phyloP scores from a whole-genome alignment of 2,329 filamentous ascomycete species.

The Metarhizium humberi region DNA sequence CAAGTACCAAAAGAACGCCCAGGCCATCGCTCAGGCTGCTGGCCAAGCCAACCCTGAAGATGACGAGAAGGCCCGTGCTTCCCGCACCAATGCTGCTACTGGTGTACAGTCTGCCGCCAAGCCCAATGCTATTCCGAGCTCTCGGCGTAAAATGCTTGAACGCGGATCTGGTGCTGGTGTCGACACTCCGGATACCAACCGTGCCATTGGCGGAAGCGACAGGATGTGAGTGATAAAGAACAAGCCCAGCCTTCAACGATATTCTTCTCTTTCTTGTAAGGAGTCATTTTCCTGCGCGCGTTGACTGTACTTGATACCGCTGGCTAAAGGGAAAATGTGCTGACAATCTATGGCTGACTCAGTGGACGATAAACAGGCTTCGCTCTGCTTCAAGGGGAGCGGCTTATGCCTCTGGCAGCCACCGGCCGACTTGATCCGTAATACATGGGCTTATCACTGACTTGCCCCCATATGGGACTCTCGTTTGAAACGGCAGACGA shows the following conservation, averaged over 20 bases:
- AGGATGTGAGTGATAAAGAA: slow-evolving; percentile 83
- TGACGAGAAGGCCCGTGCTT: slow-evolving; percentile 66
- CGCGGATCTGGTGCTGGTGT: slow-evolving; percentile 47
- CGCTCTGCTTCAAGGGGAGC: slow-evolving; percentile 71
- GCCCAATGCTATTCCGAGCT: slow-evolving; percentile 65
- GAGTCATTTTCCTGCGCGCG: slow-evolving; percentile 71
- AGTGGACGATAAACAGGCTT: slow-evolving; percentile 78
- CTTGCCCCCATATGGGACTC: slow-evolving; percentile 7
- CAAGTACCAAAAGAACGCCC: slow-evolving; percentile 99
- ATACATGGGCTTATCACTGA: slow-evolving; percentile 7
- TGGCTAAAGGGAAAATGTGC: slow-evolving; percentile 62
- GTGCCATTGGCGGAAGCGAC: slow-evolving; percentile 71
- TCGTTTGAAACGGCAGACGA: slow-evolving; percentile 3
- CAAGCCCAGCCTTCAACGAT: slow-evolving; percentile 30
- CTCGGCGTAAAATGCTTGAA: slow-evolving; percentile 78
- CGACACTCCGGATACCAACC: slow-evolving; percentile 64
- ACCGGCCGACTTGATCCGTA: slow-evolving; percentile 25
- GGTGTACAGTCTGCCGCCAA: slow-evolving; percentile 56
- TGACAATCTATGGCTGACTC: slow-evolving; percentile 71
- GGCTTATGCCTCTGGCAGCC: slow-evolving; percentile 33
- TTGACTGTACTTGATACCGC: slow-evolving; percentile 67
- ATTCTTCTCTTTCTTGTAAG: slow-evolving; percentile 64
- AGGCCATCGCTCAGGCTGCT: slow-evolving; percentile 76
- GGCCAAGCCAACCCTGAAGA: slow-evolving; percentile 58
- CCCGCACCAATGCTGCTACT: slow-evolving; percentile 56